Percentiles rank a stretch among this genome's conserved stretches.
These are phyloP conservation scores for Straminergon stramineum DNA, from an alignment of 225 moss, liverwort and hornwort species.

Conservation along the genomic window DNA sequence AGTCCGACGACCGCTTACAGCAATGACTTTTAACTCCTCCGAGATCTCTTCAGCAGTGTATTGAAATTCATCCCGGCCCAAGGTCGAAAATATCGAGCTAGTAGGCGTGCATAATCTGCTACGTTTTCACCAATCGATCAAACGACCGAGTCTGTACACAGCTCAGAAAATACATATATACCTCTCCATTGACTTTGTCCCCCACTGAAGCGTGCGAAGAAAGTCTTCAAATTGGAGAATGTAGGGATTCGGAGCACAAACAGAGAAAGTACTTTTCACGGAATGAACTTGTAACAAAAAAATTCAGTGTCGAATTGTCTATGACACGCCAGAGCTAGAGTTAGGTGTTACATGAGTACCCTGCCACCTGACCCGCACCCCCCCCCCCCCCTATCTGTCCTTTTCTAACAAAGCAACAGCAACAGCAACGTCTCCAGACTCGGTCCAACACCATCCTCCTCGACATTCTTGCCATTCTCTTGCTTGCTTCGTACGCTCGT, in stretches of 20 bases:
- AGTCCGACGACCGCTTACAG: not conserved
- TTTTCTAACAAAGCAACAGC: slow-evolving; percentile 2
- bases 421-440: slow-evolving; percentile 17
- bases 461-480: slow-evolving; percentile 21
- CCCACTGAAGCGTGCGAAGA: not conserved
- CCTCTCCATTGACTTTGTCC: slow-evolving; percentile 11
- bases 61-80: not conserved
- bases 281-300: not conserved
- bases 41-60: not conserved
- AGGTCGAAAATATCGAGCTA: not conserved
- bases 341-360: not conserved
- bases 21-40: not conserved
- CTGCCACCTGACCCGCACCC: not conserved
- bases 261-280: not conserved
- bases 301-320: not conserved
- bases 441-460: slow-evolving; percentile 15
- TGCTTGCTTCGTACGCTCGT: slow-evolving; percentile 16
- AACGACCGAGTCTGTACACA: not conserved
- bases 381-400: not conserved
- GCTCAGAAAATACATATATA: not conserved
- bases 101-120: not conserved
- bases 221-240: slow-evolving; percentile 1
- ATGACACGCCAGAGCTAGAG: not conserved
- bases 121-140: not conserved
- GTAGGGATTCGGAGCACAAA: not conserved